Evolutionary conservation across 1,139 yeast species (phyloP), one percentile per base, ranked within the genome.

Genomic region (Diutina sp.): DNA sequence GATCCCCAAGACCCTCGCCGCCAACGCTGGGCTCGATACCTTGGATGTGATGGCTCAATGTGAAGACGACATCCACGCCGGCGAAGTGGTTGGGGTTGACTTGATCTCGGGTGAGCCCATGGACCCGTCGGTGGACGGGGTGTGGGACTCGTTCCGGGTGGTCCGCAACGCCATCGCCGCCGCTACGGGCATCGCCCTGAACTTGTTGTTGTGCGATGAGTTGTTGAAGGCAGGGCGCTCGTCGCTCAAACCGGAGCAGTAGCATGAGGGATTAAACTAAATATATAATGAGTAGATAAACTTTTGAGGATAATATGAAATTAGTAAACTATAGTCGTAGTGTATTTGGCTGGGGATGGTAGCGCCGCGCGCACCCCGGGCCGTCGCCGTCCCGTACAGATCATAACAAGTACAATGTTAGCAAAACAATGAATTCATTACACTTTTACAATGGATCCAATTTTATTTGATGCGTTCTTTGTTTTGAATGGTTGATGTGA

Each of bases 141-240:
- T 95, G 59, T 95, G 97, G 95, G 99, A 95, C 72, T 87, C 96
- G 46, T 93, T 82, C 76, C 78, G 99, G 63, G 99, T 93, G 51
- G 74, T 93, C 60, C 83, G 99, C 73, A 93, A 95, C 69, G 96
- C 97, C 30, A 76, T 95, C 58, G 84, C 91, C 57, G 85, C 96
- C 56, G 97, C 98, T 51, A 87, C 95, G 5, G 97, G 97, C 58
- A 95, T 95, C 66, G 93, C 99, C 0, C 85, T 95, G 61, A 95
- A 95, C 69, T 76, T 95, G 65, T 78, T 95, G 63, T 78, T 93
- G 61, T 93, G 99, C 74, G 99, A 95, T 72, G 99, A 95, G 72
- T 79, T 95, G 64, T 79, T 95, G 68, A 90, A 93, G 74, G 99
- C 99, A 6, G 99, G 99, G 56, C 83, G 95, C 65, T 87, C 96